These are phyloP conservation scores for Spathaspora sp. DNA, from an alignment of 805 yeast genomes.

Conservation along the genomic window DNA sequence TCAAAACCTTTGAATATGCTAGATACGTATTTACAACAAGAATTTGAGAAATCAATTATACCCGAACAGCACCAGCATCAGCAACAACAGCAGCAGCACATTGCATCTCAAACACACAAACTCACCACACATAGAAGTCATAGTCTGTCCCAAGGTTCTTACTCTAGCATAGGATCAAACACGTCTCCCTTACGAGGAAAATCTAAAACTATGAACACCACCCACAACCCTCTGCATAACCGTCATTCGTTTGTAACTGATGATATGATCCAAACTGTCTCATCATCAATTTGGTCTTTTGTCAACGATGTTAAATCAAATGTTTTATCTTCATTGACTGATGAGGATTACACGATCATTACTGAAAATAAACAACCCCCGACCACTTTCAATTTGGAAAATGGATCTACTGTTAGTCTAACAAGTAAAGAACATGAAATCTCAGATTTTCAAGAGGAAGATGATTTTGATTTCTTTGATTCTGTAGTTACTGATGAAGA, in stretches of 20 bases:
- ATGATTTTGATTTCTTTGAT: constrained; percentile 1
- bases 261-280: constrained; percentile 39
- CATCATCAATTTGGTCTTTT: constrained; percentile 41
- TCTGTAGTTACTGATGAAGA: constrained; percentile 5
- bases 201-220: constrained; percentile 8
- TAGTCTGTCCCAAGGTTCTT: constrained; percentile 24
- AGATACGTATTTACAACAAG: constrained; percentile 63
- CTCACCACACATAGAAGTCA: constrained; percentile 2
- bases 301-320: constrained; percentile 39
- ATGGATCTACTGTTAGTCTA: neutral
- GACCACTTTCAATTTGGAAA: neutral
- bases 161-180: constrained; percentile 17
- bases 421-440: neutral
- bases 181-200: constrained; percentile 24
- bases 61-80: constrained; percentile 4
- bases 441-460: neutral
- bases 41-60: constrained; percentile 49
- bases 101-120: neutral
- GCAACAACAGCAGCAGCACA: no score
- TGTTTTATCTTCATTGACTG: constrained; percentile 23
- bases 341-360: constrained; percentile 9
- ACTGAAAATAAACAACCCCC: neutral
- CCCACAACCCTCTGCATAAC: constrained; percentile 11
- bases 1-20: constrained; percentile 57
- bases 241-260: constrained; percentile 14